A percentile compares a stretch with the other conserved stretches of the same genome.
Evolutionary conservation across 805 yeast genomes (phyloP).

Genomic region (Clavispora fructus): DNA sequence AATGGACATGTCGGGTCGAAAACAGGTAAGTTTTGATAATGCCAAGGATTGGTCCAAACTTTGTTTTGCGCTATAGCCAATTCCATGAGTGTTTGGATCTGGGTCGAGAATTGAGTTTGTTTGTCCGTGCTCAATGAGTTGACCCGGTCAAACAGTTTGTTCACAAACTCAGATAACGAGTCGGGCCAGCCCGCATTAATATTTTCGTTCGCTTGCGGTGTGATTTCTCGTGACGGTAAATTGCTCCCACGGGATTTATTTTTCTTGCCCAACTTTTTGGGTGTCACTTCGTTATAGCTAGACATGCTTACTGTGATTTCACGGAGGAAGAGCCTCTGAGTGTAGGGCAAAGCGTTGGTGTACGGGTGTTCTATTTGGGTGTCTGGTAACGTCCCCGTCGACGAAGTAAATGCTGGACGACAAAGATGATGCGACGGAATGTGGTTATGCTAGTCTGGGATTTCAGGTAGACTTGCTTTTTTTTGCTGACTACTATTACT

Average conservation of each 20-base stretch:
- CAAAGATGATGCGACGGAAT: too few species aligned
- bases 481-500: too few species aligned
- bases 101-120: conserved; percentile 40
- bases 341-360: neutral
- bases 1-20: conserved; percentile 16
- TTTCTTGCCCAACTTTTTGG: conserved; percentile 7
- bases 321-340: neutral
- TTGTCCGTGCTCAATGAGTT: conserved; percentile 25
- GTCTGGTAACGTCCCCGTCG: too few species aligned
- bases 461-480: too few species aligned
- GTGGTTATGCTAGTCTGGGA: too few species aligned
- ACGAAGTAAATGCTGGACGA: too few species aligned
- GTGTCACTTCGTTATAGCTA: conserved; percentile 23
- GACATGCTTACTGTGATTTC: neutral
- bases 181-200: conserved; percentile 43
- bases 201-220: neutral
- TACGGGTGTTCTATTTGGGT: neutral
- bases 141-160: conserved; percentile 39
- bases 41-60: conserved; percentile 53
- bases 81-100: conserved; percentile 46
- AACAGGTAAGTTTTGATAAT: conserved; percentile 44
- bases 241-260: neutral
- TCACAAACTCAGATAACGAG: conserved; percentile 47
- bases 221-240: neutral
- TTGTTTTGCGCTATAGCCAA: conserved; percentile 41